Base-by-base conservation (phyloP, 441 rosid genomes). In the Geranium incanum region DNA sequence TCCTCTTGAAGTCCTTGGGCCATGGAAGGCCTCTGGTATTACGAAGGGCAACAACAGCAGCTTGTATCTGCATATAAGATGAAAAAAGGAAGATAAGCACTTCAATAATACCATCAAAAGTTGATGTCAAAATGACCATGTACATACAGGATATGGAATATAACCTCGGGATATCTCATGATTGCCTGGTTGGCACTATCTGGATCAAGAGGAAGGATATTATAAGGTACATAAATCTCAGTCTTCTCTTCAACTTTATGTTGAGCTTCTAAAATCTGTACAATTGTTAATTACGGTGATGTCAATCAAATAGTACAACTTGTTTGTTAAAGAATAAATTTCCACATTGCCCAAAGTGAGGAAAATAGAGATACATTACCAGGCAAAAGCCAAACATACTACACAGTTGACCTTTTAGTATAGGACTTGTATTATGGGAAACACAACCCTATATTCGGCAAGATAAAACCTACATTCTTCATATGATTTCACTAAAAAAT, bases 11-110 rank as follows among this genome's bases (percentile, higher is more conserved):
- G 72, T 84, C 92, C 72, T 86, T 88, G 71, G 96, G 98, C 98
- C 99, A 93, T 18, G 98, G 99, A 80, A 95, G 95, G 76, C 98
- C 99, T 79, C 99, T 87, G n/a, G 96, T 92, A 82, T 89, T 86
- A 62, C 99, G 97, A 69, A 95, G 97, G 18, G 92, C 96, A 79
- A 83, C 52, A 77, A 91, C 96, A 70, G 95, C 95, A 71, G 99
- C 99, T 91, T 85, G 90, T 72, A 95, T 91, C 99, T 95, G 74
- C 79, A 28, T 28, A 28, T 28, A 28, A 28, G 33, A 28, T 28
- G 33, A 28, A 28, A 28, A 28, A 28, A 2, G 21, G 36, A 36
- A 39, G 41, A 28, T 64, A 11, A 64, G 13, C 68, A 64, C 41
- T 8, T 36, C 18, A 9, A 64, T 19, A 8, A 23, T 28, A 28